phyloP scores from a whole-genome alignment of 345 rosid genomes.

The Geranium brycei region DNA sequence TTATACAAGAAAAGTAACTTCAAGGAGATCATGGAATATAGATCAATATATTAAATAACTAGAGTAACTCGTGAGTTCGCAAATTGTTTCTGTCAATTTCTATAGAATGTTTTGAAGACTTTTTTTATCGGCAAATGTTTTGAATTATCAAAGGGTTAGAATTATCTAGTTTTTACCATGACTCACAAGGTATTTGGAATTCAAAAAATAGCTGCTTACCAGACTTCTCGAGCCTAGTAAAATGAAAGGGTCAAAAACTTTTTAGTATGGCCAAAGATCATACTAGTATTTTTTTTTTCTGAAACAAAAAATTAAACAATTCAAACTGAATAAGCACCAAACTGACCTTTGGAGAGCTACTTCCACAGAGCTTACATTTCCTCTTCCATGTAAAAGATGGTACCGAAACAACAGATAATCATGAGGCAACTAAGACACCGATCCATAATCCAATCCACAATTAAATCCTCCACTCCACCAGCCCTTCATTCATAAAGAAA shows the following conservation, averaged over 20 bases:
- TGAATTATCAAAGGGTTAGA: neutral
- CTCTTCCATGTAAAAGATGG: slow-evolving; percentile 68
- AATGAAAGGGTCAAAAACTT: too few relatives aligned
- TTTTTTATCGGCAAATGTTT: neutral
- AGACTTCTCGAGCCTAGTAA: too few relatives aligned
- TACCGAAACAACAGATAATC: slow-evolving; percentile 75
- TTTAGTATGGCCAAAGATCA: neutral
- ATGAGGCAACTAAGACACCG: slow-evolving; percentile 74
- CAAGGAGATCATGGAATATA: too few relatives aligned
- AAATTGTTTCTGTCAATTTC: neutral
- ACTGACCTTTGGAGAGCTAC: slow-evolving; percentile 39
- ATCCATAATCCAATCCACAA: slow-evolving; percentile 89
- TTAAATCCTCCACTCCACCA: slow-evolving; percentile 95
- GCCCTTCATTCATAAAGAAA: slow-evolving; percentile 36
- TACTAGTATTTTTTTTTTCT: neutral
- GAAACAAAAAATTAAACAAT: too few relatives aligned
- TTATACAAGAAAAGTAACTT: neutral
- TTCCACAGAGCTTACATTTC: slow-evolving; percentile 44
- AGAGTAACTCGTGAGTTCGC: too few relatives aligned
- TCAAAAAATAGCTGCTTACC: neutral
- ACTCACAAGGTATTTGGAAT: neutral
- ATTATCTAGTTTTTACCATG: neutral
- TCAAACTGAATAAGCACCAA: slow-evolving; percentile 1
- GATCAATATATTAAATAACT: too few relatives aligned
- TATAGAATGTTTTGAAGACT: neutral